These are phyloP conservation scores for Talaromyces sp. DNA, from an alignment of 2,329 filamentous ascomycete genomes.

Conservation along the genomic window DNA sequence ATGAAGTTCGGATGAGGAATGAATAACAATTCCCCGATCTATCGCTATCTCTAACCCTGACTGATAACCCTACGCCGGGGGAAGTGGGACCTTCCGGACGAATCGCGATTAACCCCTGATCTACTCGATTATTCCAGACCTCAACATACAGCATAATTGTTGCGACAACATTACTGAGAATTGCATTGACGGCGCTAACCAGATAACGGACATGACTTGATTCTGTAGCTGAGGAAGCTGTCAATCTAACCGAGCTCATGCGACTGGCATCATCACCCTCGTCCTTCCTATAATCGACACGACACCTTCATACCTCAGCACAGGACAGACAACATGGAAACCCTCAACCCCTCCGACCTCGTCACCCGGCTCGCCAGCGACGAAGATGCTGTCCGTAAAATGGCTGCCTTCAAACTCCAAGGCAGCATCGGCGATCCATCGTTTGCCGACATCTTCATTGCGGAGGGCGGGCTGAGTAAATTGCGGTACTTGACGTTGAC, in stretches of 20 bases:
- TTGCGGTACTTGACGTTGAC: slow-evolving; percentile 79
- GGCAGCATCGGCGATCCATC: slow-evolving; percentile 91
- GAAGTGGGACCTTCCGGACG: neutral
- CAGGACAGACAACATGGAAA: slow-evolving; percentile 45
- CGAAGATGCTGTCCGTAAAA: slow-evolving; percentile 90
- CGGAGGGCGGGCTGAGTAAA: slow-evolving; percentile 77
- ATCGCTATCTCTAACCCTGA: neutral
- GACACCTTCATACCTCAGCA: neutral
- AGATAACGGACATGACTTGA: neutral
- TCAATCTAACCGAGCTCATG: neutral
- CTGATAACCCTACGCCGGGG: neutral
- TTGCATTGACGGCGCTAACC: no score
- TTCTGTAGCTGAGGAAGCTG: neutral
- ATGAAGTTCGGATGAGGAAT: neutral
- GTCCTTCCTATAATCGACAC: neutral
- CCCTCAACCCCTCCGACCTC: slow-evolving; percentile 55
- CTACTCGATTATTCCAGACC: neutral
- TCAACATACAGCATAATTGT: no score
- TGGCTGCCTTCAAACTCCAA: slow-evolving; percentile 98
- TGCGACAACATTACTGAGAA: neutral
- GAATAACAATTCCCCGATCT: neutral
- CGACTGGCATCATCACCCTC: neutral
- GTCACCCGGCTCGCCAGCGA: slow-evolving; percentile 59
- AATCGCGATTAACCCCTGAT: neutral
- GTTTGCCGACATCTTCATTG: slow-evolving; percentile 95